Percentiles rank a stretch among this genome's conserved stretches.
These are phyloP conservation scores for Lachancea nothofagi DNA, from an alignment of 805 yeast genomes.

Conservation along the genomic window DNA sequence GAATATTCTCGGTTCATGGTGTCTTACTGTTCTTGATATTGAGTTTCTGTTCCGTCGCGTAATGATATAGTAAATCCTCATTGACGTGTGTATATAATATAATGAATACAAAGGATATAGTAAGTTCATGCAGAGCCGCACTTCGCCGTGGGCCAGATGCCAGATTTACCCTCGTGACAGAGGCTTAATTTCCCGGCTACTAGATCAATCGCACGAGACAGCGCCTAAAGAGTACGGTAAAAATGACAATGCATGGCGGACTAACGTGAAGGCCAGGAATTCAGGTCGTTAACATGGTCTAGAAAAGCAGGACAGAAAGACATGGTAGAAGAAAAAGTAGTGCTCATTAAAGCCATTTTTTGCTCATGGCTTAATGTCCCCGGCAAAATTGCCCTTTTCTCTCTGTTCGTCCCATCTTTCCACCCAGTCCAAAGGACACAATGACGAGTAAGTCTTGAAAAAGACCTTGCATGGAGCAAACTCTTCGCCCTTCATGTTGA, in stretches of 20 bases:
- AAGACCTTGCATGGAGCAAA: constrained; percentile 96
- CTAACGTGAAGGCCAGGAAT: no score
- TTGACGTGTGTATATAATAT: neutral
- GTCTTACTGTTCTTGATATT: no score
- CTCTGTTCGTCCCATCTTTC: constrained; percentile 88
- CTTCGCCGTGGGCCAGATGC: neutral
- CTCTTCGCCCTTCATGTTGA: constrained; percentile 95
- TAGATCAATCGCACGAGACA: no score
- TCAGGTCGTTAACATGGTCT: no score
- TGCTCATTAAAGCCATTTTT: no score
- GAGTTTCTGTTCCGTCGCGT: neutral
- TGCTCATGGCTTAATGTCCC: constrained; percentile 39
- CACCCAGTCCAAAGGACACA: constrained; percentile 82
- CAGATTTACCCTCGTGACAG: neutral
- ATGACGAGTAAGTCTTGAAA: constrained; percentile 81
- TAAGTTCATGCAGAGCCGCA: neutral
- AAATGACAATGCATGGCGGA: no score
- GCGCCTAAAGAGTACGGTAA: no score
- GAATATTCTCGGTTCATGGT: no score
- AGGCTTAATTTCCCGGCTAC: no score
- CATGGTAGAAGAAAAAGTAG: no score
- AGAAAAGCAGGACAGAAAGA: neutral
- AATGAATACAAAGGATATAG: neutral
- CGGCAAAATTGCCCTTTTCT: constrained; percentile 53
- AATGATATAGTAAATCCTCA: neutral